Base-by-base conservation (phyloP, 2,329 filamentous ascomycete genomes). In the Ceratocystis diversiconidia region DNA sequence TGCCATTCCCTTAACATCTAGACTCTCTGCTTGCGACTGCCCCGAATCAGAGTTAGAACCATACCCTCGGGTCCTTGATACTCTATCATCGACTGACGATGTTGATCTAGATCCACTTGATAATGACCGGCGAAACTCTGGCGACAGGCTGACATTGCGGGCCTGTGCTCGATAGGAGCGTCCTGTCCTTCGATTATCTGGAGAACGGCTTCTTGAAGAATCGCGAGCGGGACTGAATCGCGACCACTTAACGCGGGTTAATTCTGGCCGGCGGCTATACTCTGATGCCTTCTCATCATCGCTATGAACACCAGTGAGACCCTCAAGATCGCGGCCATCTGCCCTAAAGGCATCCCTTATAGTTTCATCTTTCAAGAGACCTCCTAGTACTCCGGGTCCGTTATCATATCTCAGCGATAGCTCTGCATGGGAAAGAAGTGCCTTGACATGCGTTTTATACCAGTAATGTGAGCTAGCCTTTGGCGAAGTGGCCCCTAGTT, bases 381-480 rank as follows among this genome's bases (percentile, higher is more conserved):
- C 10, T 12, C 15, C 19, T 10, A 52, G 8, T 12, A 52, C 48
- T 28, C n/a, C 22, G 15, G 19, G 10, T 1, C 44, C 22, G 22
- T 10, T 8, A 30, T 43, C 17, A 41, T 50, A 63, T 22, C n/a
- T 25, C 32, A 63, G 32, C 61, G 22, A 63, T 4, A 41, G 5
- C 28, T 63, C 61, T 3, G 61, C 61, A 19, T 63, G 61, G 25
- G 25, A 63, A 17, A 30, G 22, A n/a, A 63, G 25, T 1, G 61
- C 61, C 19, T 63, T 63, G 43, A 32, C 8, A n/a, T 63, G 61
- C 22, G 61, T 63, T 7, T 46, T 46, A 28, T 63, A 63, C 61
- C 61, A 63, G 19, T 63, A 63, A 32, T 63, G 61, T 6, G 61
- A 63, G 41, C 61, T 63, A 4, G 30, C 32, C 7, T 32, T 19